These are phyloP conservation scores for Arthrobotrys conoides DNA, from an alignment of 2,329 filamentous ascomycete species.

Conservation along the genomic window DNA sequence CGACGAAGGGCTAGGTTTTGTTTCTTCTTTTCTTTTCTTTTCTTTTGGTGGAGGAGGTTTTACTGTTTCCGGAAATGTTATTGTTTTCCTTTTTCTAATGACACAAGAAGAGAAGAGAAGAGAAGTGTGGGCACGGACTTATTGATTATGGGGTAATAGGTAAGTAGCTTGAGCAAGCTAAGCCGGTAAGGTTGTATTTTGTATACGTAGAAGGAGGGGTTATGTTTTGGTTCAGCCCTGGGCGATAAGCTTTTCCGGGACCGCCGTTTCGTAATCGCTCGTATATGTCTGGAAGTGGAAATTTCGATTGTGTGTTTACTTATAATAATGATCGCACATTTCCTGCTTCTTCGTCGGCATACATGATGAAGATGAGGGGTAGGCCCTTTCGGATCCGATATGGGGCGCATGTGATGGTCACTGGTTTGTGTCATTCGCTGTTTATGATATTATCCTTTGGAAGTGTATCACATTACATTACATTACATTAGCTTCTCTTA, in stretches of 20 bases:
- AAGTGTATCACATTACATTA: not conserved
- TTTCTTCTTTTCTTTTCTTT: not conserved
- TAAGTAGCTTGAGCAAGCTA: too few species aligned
- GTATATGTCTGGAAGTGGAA: conserved; percentile 25
- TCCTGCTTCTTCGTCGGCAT: conserved; percentile 5
- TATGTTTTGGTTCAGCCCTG: conserved; percentile 49
- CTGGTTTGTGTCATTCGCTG: conserved; percentile 15
- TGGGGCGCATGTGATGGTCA: conserved; percentile 8
- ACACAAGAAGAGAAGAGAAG: too few species aligned
- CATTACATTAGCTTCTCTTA: too few species aligned
- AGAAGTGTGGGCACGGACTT: conserved; percentile 39
- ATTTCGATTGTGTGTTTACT: conserved; percentile 32
- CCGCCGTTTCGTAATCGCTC: too few species aligned
- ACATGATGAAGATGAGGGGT: conserved; percentile 20
- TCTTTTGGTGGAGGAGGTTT: not conserved
- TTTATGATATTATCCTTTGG: not conserved
- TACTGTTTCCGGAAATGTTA: conserved; percentile 28
- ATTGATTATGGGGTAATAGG: conserved; percentile 8
- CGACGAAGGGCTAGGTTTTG: not conserved
- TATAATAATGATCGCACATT: conserved; percentile 23
- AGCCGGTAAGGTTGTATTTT: not conserved
- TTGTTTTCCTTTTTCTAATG: conserved; percentile 15
- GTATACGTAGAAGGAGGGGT: not conserved
- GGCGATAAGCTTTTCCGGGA: conserved; percentile 35
- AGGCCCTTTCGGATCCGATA: conserved; percentile 1